These are phyloP conservation scores for Kalmanozyma brasiliensis DNA, from an alignment of 1,284 basidiomycete genomes.

Conservation along the genomic window DNA sequence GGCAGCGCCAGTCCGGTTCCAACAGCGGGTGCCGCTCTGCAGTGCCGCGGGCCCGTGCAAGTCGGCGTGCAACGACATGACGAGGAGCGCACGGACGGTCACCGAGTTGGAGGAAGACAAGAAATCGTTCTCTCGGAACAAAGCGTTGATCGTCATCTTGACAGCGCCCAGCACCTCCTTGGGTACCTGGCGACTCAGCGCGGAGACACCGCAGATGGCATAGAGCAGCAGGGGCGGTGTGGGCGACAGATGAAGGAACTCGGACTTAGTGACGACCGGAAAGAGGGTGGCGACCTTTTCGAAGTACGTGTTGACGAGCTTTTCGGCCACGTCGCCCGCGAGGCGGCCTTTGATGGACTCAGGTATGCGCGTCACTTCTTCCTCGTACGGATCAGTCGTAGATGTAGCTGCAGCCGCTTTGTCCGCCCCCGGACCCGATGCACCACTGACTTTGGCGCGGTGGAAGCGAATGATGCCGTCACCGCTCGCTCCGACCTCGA, in stretches of 20 bases:
- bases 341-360: slow-evolving; percentile 55
- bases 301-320: slow-evolving; percentile 90
- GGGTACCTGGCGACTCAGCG: slow-evolving; percentile 83
- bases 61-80: slow-evolving; percentile 79
- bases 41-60: slow-evolving; percentile 68
- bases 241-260: slow-evolving; percentile 79
- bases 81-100: slow-evolving; percentile 88
- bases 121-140: slow-evolving; percentile 82
- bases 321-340: slow-evolving; percentile 70
- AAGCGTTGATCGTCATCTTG: slow-evolving; percentile 77
- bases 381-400: slow-evolving; percentile 21
- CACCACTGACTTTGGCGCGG: slow-evolving; percentile 69
- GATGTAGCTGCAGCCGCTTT: background rate
- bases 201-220: slow-evolving; percentile 89
- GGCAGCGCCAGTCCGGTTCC: slow-evolving; percentile 63
- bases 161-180: slow-evolving; percentile 84
- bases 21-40: slow-evolving; percentile 67
- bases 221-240: slow-evolving; percentile 86
- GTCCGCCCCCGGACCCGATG: background rate
- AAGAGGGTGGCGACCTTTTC: slow-evolving; percentile 83
- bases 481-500: slow-evolving; percentile 74
- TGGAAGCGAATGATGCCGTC: slow-evolving; percentile 89
- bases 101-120: slow-evolving; percentile 84
- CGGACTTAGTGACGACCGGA: slow-evolving; percentile 84
- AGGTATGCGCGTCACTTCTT: slow-evolving; percentile 39